These are phyloP conservation scores for Salvia splendens DNA, from an alignment of 257 asterid genomes.

Conservation along the genomic window DNA sequence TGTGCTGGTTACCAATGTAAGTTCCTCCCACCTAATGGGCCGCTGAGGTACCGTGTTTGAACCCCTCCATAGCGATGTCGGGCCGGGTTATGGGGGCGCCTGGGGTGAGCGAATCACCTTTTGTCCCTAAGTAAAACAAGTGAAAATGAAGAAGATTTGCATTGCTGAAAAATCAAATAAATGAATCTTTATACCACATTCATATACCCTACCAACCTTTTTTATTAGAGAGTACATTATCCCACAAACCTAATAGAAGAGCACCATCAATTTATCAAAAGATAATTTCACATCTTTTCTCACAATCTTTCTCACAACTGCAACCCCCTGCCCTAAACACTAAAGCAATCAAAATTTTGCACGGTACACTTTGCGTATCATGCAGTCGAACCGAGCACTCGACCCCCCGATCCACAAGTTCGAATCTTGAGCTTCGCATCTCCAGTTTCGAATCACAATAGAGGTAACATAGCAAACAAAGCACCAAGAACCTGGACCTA, in stretches of 20 bases:
- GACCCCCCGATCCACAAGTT: conserved; percentile 19
- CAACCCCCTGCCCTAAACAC: conserved; percentile 36
- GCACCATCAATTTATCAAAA: not conserved
- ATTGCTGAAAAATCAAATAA: conserved; percentile 31
- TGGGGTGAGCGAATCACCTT: too few relatives aligned
- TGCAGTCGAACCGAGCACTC: conserved; percentile 35
- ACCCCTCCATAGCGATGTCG: too few relatives aligned
- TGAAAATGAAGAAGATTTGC: conserved; percentile 11
- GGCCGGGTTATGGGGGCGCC: too few relatives aligned
- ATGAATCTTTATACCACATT: conserved; percentile 34
- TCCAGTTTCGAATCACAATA: conserved; percentile 30
- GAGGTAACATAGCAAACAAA: conserved; percentile 24
- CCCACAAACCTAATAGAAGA: conserved; percentile 30
- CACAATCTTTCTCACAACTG: conserved; percentile 25
- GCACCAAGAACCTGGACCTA: conserved; percentile 32
- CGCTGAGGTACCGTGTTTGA: too few relatives aligned
- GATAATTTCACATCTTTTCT: not conserved
- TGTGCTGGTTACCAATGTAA: too few relatives aligned
- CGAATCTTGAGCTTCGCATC: not conserved
- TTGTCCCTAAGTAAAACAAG: not conserved
- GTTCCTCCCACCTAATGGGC: too few relatives aligned
- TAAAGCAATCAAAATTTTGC: conserved; percentile 50
- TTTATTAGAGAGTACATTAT: conserved; percentile 33
- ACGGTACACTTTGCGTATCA: conserved; percentile 47
- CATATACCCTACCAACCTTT: conserved; percentile 31